Evolutionary conservation across 352 stramenopile species (phyloP).

Genomic region (Thalassiosira delicatula): DNA sequence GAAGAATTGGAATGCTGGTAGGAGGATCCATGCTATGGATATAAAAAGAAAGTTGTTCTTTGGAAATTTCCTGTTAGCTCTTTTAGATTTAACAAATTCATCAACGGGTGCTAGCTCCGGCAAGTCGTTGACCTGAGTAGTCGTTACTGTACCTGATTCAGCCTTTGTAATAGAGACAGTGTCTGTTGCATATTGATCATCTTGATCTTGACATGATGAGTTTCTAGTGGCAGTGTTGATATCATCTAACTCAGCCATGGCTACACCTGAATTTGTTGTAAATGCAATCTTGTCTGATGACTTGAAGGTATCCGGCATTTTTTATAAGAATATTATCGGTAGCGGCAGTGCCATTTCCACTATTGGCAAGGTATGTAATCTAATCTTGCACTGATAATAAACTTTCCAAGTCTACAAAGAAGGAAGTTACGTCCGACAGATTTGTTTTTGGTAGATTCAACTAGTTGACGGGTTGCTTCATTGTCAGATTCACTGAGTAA

Average conservation of each 20-base stretch:
- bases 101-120: background rate
- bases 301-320: conserved; percentile 25
- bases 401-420: conserved; percentile 22
- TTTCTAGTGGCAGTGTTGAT: background rate
- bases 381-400: conserved; percentile 22
- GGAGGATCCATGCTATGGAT: background rate
- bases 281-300: conserved; percentile 19
- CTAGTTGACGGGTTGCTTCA: conserved; percentile 11
- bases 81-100: background rate
- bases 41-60: background rate
- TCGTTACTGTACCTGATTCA: background rate
- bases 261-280: conserved; percentile 15
- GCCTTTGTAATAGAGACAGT: background rate
- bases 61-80: conserved; percentile 3
- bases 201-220: too few species aligned
- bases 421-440: conserved; percentile 18
- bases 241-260: background rate
- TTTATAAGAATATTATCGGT: conserved; percentile 11
- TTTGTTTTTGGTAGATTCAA: conserved; percentile 13
- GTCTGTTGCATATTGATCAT: background rate
- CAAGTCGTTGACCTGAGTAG: background rate
- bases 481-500: conserved; percentile 1
- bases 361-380: background rate
- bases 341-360: background rate
- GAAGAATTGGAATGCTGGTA: background rate